Conservation (phyloP, 371 early-diverging fungal species). For the Smittium culicis region DNA sequence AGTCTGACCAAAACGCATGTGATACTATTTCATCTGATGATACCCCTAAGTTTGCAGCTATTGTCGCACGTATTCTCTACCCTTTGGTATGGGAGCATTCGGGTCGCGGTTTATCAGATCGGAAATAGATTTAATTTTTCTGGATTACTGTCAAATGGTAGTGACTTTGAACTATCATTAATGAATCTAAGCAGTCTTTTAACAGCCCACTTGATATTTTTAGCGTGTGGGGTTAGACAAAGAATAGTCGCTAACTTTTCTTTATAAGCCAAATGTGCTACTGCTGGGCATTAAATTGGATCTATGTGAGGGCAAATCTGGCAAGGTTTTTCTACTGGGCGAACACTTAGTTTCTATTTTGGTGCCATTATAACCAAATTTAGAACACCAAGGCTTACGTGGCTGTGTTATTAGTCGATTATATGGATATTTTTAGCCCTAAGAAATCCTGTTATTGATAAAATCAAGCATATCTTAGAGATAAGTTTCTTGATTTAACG, state of each 20-base stretch:
- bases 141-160: not conserved
- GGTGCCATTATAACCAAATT: not conserved
- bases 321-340: not conserved
- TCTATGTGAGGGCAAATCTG: not conserved
- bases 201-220: not conserved
- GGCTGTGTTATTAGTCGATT: not conserved
- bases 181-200: not conserved
- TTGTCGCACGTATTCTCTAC: not conserved
- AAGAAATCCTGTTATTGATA: not conserved
- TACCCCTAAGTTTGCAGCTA: not conserved
- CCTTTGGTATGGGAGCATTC: not conserved
- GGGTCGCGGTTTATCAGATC: not conserved
- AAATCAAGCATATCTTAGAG: not conserved
- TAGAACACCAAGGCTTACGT: not conserved
- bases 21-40: not conserved
- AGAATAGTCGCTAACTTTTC: not conserved
- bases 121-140: not conserved
- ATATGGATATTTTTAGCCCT: not conserved
- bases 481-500: not conserved
- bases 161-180: not conserved
- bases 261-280: not conserved
- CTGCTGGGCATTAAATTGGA: not conserved
- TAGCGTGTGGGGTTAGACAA: not conserved
- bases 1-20: not conserved
- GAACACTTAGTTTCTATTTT: not conserved